Evolutionary conservation across 2,329 filamentous ascomycete genomes (phyloP), one percentile per base, ranked within the genome.

Genomic region (Colletotrichum gigasporum): DNA sequence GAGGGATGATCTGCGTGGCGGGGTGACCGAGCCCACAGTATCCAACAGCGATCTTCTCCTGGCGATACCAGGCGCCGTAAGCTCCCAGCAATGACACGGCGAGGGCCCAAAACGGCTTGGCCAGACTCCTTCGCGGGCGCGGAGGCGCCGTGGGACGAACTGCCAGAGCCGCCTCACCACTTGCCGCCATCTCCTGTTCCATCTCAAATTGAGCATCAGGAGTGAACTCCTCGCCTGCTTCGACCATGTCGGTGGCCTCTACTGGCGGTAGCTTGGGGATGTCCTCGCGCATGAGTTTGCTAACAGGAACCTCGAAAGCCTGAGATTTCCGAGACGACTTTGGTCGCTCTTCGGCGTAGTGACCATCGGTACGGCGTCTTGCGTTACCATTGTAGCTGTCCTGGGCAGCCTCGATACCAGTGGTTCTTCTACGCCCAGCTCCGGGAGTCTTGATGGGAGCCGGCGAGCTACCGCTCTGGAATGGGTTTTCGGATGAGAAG

Each of bases 11-110:
- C 68, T 81, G 73, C 30, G 78, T 81, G 2, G 83, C 86, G 48
- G 87, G 82, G 55, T 90, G 87, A 22, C 91, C 96, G 55, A 97
- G 86, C 11, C 94, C 94, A 74, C 96, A 99, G 74, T 97, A 99
- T 32, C 96, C 96, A 18, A 98, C 93, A 14, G 93, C 91, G n/a
- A 97, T 82, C 83, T 98, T 98, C 78, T 99, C 96, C 74, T 97
- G 93, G 50, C 95, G 86, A 81, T 94, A 99, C 87, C 94, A 96
- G 8, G 87, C 87, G 28, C 85, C 91, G 68, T 97, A 93, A 1
- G 90, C 88, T 30, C 86, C 86, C 6, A 96, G 76, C 9, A 96
- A 78, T 0, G 91, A 89, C 18, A 91, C 74, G 3, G 95, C 75
- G 2, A 97, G 82, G 5, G 94, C 87, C 75, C 88, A 88, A 2